Evolutionary conservation across 768 basidiomycete genomes (phyloP), one percentile per base, ranked within the genome.

Genomic region (Tricholoma furcatifolium): DNA sequence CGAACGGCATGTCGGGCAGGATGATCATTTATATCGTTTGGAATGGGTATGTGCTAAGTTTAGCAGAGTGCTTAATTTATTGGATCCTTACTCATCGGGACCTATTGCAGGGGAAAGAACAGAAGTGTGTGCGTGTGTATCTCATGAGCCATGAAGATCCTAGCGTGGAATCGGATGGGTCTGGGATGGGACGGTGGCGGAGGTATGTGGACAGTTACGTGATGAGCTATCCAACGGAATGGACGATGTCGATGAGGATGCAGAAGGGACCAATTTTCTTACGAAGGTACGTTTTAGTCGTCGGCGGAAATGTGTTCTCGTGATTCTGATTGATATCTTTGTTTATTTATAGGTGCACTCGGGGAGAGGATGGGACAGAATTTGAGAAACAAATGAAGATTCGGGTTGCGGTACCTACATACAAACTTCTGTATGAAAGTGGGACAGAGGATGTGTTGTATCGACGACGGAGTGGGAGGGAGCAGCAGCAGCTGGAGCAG

Each of bases 201-300:
- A 85, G 82, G 64, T 91, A 93, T 61, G 71, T 87, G 53, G 82
- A 84, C 61, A 84, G 84, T 35, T 93, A 84, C 61, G 83, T 87
- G 56, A 77, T 86, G 73, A 77, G 73, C 38, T 74, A 85, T 55
- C 81, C 84, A 6, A 90, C 87, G 11, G 89, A 91, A 60, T 88
- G 88, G 88, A 38, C 79, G 39, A 79, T 81, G 27, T 27, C 27
- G 2, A 71, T 70, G 53, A 62, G 63, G 50, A 70, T 63, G 69
- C 70, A 67, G 62, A 67, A 63, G 40, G 60, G 62, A 51, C 70
- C 67, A 55, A 67, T 81, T 54, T 87, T 82, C 70, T 68, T 90
- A 63, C 77, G 77, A 63, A 78, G 82, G 88, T 86, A 67, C 63
- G 53, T 43, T 56, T 20, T 40, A 20, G 58, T 52, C 38, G 40